Evolutionary conservation across 768 basidiomycete genomes (phyloP).

Genomic region (Pisolithus orientalis): DNA sequence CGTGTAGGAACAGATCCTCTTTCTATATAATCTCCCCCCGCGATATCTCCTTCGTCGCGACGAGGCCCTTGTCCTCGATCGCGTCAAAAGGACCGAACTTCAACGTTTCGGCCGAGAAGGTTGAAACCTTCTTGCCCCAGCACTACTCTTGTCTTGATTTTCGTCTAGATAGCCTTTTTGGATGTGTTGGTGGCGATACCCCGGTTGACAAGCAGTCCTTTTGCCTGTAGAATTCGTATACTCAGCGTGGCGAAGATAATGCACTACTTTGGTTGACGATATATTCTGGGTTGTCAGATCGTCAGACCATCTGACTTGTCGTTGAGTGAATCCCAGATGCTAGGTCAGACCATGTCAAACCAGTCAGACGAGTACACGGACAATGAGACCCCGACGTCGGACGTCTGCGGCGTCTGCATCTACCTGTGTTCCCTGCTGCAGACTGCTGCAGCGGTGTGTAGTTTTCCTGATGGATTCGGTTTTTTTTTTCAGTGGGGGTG

Average conservation of each 20-base stretch:
- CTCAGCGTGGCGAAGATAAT: too few species aligned
- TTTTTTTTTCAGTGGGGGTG: slow-evolving; percentile 44
- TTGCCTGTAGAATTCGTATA: slow-evolving; percentile 44
- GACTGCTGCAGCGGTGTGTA: too few species aligned
- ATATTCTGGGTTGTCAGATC: too few species aligned
- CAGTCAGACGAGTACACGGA: too few species aligned
- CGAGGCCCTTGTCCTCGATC: slow-evolving; percentile 77
- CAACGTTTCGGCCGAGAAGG: slow-evolving; percentile 1
- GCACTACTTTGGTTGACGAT: too few species aligned
- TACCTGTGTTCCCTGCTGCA: too few species aligned
- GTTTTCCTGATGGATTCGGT: slow-evolving; percentile 36
- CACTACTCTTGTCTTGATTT: slow-evolving; percentile 18
- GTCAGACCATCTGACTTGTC: too few species aligned
- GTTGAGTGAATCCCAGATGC: too few species aligned
- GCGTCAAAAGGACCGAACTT: slow-evolving; percentile 60
- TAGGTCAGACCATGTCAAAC: too few species aligned
- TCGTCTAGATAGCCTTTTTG: not conserved
- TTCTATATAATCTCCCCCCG: slow-evolving; percentile 78
- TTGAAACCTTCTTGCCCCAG: slow-evolving; percentile 52
- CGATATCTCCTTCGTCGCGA: slow-evolving; percentile 59
- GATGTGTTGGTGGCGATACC: slow-evolving; percentile 12
- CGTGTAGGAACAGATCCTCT: slow-evolving; percentile 74
- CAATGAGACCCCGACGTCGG: too few species aligned
- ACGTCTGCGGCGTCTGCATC: too few species aligned
- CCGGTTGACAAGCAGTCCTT: slow-evolving; percentile 34